Conservation (phyloP, 805 yeast genomes). For the Cyberlindnera sargentensis region DNA sequence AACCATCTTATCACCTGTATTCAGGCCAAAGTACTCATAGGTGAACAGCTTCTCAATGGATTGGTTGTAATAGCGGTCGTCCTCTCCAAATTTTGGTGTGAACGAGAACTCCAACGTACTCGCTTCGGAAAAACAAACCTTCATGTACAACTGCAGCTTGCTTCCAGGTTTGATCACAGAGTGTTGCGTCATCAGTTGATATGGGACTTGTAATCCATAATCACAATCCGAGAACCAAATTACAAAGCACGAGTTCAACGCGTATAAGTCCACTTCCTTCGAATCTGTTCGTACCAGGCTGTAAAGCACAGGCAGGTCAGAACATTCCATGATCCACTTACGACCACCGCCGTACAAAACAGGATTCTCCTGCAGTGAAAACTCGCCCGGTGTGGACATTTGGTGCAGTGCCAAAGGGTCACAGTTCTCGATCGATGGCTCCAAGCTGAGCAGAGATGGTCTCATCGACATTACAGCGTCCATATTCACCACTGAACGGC, state of each 20-base stretch:
- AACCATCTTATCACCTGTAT: slow-evolving; percentile 34
- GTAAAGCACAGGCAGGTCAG: slow-evolving; percentile 8
- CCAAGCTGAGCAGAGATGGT: background rate
- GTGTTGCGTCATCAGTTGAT: slow-evolving; percentile 12
- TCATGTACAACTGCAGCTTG: slow-evolving; percentile 10
- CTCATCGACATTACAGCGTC: no score
- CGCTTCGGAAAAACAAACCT: slow-evolving; percentile 2
- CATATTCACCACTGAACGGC: no score
- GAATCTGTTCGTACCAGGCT: slow-evolving; percentile 11
- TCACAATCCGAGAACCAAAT: slow-evolving; percentile 32
- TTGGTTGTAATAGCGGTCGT: slow-evolving; percentile 30
- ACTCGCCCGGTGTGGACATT: slow-evolving; percentile 12
- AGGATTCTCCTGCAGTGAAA: slow-evolving; percentile 22
- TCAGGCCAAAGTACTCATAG: slow-evolving; percentile 30
- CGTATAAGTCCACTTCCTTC: slow-evolving; percentile 29
- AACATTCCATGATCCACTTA: slow-evolving; percentile 20
- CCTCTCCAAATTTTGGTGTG: slow-evolving; percentile 29
- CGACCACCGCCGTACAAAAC: slow-evolving; percentile 37
- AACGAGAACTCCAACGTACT: slow-evolving; percentile 25
- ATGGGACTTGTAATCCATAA: slow-evolving; percentile 32
- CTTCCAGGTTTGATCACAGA: slow-evolving; percentile 3
- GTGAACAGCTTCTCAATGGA: slow-evolving; percentile 30
- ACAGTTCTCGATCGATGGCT: slow-evolving; percentile 32
- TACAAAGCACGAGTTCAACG: slow-evolving; percentile 29
- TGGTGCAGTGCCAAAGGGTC: slow-evolving; percentile 14